phyloP scores from a whole-genome alignment of 768 basidiomycete genomes.

The Gymnopilus dilepis region DNA sequence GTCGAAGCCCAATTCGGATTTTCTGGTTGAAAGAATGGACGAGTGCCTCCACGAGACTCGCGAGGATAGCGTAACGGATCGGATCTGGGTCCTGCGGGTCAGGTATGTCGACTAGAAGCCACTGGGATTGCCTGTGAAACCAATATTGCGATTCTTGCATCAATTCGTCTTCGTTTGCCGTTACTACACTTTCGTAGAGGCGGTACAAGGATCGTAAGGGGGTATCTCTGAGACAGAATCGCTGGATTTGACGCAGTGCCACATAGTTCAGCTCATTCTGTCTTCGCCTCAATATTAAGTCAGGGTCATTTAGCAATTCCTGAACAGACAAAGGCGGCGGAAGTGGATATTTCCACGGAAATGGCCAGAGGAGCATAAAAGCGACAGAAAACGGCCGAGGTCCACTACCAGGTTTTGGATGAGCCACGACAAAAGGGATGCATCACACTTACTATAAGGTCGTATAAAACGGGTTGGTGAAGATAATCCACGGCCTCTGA shows the following conservation, averaged over 20 bases:
- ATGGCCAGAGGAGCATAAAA: conserved; percentile 13
- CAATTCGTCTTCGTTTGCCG: conserved; percentile 4
- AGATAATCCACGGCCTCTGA: background rate
- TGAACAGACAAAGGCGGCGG: conserved; percentile 10
- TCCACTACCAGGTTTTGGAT: background rate
- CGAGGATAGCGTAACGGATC: conserved; percentile 12
- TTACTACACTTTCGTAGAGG: conserved; percentile 13
- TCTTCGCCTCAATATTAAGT: conserved; percentile 3
- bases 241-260: conserved; percentile 4
- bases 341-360: conserved; percentile 17
- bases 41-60: conserved; percentile 13
- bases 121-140: conserved; percentile 14
- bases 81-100: conserved; percentile 19
- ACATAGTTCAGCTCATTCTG: conserved; percentile 9
- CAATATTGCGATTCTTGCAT: conserved; percentile 19
- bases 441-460: background rate
- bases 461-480: background rate
- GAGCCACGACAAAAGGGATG: no score
- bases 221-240: conserved; percentile 14
- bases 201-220: conserved; percentile 19
- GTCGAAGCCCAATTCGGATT: conserved; percentile 18
- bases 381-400: background rate
- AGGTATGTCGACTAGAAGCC: conserved; percentile 18
- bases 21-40: conserved; percentile 19
- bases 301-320: conserved; percentile 1